phyloP scores from a whole-genome alignment of 306 rosid genomes.

The Acacia crassicarpa region DNA sequence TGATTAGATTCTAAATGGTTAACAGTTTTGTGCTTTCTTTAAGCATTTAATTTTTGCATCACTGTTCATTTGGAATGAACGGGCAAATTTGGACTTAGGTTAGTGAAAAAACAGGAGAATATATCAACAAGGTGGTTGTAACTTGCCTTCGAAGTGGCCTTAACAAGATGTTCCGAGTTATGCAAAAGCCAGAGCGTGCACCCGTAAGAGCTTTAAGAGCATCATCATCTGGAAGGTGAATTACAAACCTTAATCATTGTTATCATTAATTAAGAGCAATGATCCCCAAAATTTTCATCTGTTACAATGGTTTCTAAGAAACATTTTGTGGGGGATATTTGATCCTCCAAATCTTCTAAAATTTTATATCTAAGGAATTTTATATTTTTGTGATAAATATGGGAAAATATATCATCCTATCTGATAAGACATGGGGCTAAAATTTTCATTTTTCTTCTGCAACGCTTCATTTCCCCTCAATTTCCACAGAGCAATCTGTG shows the following conservation, averaged over 20 bases:
- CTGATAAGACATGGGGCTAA: background rate
- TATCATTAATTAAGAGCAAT: slow-evolving; percentile 11
- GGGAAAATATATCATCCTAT: background rate
- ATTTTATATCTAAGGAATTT: background rate
- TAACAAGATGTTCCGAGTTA: slow-evolving; percentile 83
- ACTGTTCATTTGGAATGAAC: slow-evolving; percentile 25
- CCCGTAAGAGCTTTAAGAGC: slow-evolving; percentile 94
- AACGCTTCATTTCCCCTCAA: slow-evolving; percentile 15
- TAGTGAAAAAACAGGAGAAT: slow-evolving; percentile 93
- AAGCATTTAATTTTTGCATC: slow-evolving; percentile 19
- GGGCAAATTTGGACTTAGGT: slow-evolving; percentile 56
- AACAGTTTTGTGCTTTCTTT: background rate
- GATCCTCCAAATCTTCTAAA: slow-evolving; percentile 12
- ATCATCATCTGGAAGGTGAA: slow-evolving; percentile 98
- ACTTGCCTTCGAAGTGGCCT: slow-evolving; percentile 95
- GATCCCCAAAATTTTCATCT: background rate
- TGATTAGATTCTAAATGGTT: slow-evolving; percentile 9
- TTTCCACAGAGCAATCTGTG: slow-evolving; percentile 6
- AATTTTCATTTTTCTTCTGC: slow-evolving; percentile 4
- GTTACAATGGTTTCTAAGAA: slow-evolving; percentile 22
- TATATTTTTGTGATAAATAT: background rate
- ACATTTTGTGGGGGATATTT: slow-evolving; percentile 20
- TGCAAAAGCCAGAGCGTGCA: slow-evolving; percentile 98
- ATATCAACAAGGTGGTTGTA: slow-evolving; percentile 79
- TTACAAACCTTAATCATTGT: slow-evolving; percentile 30